phyloP scores from a whole-genome alignment of 345 rosid species.

The Eucalyptus shirleyi region DNA sequence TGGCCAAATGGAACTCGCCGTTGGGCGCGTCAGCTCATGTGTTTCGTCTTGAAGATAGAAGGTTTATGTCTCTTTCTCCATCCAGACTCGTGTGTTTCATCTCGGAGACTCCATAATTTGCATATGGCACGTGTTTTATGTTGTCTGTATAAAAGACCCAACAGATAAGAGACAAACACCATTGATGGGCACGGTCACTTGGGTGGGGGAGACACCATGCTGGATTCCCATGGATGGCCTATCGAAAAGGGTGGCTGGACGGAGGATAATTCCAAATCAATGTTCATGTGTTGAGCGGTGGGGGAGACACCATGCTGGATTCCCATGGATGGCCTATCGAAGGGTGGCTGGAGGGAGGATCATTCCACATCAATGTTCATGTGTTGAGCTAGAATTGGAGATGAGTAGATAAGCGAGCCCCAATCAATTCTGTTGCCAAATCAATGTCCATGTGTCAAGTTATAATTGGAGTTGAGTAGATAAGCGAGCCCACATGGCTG shows the following conservation, averaged over 20 bases:
- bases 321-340: neutral
- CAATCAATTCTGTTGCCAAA: neutral
- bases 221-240: too few relatives aligned
- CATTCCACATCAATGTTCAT: too few relatives aligned
- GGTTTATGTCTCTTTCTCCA: neutral
- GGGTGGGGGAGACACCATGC: neutral
- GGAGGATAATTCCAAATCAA: too few relatives aligned
- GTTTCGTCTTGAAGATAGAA: neutral
- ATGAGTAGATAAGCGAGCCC: too few relatives aligned
- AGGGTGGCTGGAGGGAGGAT: neutral
- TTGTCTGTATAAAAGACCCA: neutral
- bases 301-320: neutral
- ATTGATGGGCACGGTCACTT: neutral
- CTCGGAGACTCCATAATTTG: neutral
- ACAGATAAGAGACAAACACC: neutral
- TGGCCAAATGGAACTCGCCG: neutral
- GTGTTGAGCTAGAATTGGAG: too few relatives aligned
- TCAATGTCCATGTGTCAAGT: neutral
- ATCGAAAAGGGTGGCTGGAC: too few relatives aligned
- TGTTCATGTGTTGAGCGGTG: neutral
- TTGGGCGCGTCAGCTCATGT: neutral
- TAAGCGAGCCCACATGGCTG: neutral
- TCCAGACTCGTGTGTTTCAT: neutral
- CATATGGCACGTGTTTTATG: too few relatives aligned
- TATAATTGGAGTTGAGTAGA: neutral